These are phyloP conservation scores for Alternaria dauci DNA, from an alignment of 2,329 filamentous ascomycete species.

Conservation along the genomic window DNA sequence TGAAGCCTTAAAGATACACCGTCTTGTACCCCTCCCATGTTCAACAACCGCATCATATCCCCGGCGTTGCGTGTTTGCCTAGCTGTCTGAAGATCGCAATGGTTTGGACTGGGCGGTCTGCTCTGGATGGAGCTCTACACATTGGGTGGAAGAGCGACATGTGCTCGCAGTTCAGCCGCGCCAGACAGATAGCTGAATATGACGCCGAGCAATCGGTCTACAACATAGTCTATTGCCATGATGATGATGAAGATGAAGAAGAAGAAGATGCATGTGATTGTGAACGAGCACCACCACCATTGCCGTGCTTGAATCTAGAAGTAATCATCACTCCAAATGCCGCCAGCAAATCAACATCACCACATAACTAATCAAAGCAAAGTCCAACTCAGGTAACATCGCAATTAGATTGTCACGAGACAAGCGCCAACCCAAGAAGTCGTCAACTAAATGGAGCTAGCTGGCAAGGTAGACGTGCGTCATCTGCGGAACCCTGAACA, in stretches of 20 bases:
- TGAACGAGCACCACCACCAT: background rate
- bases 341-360: background rate
- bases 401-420: background rate
- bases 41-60: constrained; percentile 53
- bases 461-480: constrained; percentile 19
- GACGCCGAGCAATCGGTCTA: constrained; percentile 31
- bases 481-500: constrained; percentile 21
- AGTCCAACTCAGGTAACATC: background rate
- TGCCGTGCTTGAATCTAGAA: background rate
- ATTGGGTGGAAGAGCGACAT: constrained; percentile 20
- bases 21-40: constrained; percentile 51
- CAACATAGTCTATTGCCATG: constrained; percentile 3
- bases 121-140: constrained; percentile 23
- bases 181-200: constrained; percentile 39
- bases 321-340: background rate
- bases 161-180: constrained; percentile 23
- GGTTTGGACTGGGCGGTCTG: constrained; percentile 34
- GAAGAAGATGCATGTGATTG: background rate
- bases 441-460: constrained; percentile 4
- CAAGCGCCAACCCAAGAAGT: background rate
- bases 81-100: constrained; percentile 33
- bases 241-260: no score
- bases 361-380: background rate
- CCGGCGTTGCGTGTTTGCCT: constrained; percentile 49
- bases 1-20: constrained; percentile 53